These are phyloP conservation scores for Penicillium argentinense DNA, from an alignment of 495 filamentous ascomycete genomes.

Conservation along the genomic window DNA sequence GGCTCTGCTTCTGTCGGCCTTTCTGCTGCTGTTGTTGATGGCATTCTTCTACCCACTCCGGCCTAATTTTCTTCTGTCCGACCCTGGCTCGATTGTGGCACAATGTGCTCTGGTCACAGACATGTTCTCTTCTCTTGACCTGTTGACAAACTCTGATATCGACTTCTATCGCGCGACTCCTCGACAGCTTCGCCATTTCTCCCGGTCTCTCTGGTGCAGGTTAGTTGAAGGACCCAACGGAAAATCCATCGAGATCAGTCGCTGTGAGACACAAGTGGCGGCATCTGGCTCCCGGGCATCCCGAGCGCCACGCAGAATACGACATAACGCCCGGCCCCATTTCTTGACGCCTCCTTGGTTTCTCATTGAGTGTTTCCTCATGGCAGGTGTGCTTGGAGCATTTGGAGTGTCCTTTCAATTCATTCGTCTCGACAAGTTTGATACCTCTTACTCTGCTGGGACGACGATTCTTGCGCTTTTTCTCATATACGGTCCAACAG, in stretches of 20 bases:
- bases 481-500: conserved; percentile 20
- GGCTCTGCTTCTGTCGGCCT: conserved; percentile 4
- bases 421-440: conserved; percentile 11
- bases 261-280: no score
- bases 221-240: conserved; percentile 9
- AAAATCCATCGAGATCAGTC: conserved; percentile 14
- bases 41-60: conserved; percentile 10
- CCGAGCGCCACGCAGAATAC: not conserved
- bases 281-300: no score
- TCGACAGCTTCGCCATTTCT: conserved; percentile 22
- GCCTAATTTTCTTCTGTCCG: conserved; percentile 11
- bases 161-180: conserved; percentile 15
- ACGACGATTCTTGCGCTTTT: conserved; percentile 8
- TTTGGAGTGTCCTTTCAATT: conserved; percentile 15
- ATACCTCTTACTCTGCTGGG: conserved; percentile 5
- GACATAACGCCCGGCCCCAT: conserved; percentile 21
- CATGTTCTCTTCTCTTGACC: conserved; percentile 5
- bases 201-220: conserved; percentile 15
- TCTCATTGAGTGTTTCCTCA: conserved; percentile 16
- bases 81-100: conserved; percentile 20
- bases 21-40: not conserved
- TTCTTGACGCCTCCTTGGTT: conserved; percentile 26
- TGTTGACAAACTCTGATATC: conserved; percentile 3
- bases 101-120: conserved; percentile 19
- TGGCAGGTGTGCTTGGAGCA: conserved; percentile 8